Percentiles rank a stretch among this genome's conserved stretches.
phyloP scores from a whole-genome alignment of 75 land plant genomes.

The Cunninghamia lanceolata region DNA sequence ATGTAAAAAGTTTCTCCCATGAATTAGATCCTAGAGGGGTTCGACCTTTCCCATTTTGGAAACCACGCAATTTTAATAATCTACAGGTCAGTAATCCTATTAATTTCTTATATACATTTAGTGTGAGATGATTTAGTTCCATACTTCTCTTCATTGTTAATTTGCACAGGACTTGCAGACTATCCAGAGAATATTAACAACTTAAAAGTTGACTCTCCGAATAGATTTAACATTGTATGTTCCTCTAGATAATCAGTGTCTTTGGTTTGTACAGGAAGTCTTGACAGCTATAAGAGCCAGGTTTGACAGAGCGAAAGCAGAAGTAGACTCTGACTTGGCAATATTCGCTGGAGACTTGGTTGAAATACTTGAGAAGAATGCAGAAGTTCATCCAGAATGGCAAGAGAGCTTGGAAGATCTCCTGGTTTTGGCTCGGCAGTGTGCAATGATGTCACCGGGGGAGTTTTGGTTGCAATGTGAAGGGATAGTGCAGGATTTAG shows the following conservation, averaged over 20 bases:
- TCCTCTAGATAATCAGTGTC: background rate
- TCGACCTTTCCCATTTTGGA: conserved; percentile 77
- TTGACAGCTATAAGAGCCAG: conserved; percentile 65
- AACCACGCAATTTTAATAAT: conserved; percentile 73
- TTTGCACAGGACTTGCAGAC: background rate
- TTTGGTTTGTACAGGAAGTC: conserved; percentile 60
- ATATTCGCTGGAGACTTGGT: conserved; percentile 90
- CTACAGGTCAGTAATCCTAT: conserved; percentile 56
- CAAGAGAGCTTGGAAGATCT: conserved; percentile 89
- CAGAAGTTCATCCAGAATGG: conserved; percentile 82
- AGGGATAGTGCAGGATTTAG: conserved; percentile 96
- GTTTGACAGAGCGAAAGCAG: conserved; percentile 97
- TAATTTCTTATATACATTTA: background rate
- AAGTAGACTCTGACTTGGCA: conserved; percentile 90
- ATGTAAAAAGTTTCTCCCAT: conserved; percentile 97
- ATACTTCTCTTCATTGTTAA: background rate
- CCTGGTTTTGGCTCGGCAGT: conserved; percentile 77
- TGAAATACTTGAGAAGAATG: conserved; percentile 81
- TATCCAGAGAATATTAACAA: background rate
- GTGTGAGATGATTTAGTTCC: background rate
- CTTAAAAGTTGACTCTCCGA: background rate
- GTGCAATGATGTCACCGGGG: conserved; percentile 73
- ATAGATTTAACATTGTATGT: background rate
- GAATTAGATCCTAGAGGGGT: conserved; percentile 96
- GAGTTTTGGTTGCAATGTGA: conserved; percentile 97